Percentiles rank a stretch among this genome's conserved stretches.
phyloP scores from a whole-genome alignment of 2,329 filamentous ascomycete genomes.

The Tolypocladium cylindrosporum region DNA sequence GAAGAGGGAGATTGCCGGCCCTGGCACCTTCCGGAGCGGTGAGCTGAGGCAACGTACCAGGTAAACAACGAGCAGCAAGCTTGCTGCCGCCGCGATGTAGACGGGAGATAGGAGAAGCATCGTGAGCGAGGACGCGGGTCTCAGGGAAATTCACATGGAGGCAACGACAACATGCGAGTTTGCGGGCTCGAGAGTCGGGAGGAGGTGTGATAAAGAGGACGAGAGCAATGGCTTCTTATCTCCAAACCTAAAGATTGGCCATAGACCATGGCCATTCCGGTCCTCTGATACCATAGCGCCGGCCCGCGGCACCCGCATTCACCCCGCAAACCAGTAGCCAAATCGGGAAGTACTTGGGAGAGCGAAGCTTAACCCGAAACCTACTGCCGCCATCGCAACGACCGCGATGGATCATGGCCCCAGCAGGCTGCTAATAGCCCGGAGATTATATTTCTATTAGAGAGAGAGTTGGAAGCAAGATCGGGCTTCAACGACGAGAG shows the following conservation, averaged over 20 bases:
- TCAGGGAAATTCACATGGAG: neutral
- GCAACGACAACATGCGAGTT: neutral
- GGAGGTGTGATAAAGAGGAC: neutral
- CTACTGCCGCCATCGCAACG: no score
- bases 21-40: slow-evolving; percentile 32
- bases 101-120: slow-evolving; percentile 20
- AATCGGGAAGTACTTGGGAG: neutral
- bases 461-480: no score
- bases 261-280: neutral
- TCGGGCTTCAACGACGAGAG: no score
- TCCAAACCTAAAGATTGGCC: neutral
- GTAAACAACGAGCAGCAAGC: slow-evolving; percentile 14
- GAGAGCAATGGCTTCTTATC: neutral
- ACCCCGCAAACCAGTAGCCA: slow-evolving; percentile 1
- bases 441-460: no score
- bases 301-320: neutral
- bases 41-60: slow-evolving; percentile 19
- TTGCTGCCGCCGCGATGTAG: slow-evolving; percentile 11
- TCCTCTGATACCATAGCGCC: neutral
- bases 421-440: no score
- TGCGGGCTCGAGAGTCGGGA: neutral
- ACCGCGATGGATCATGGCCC: no score
- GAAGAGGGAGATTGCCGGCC: slow-evolving; percentile 36
- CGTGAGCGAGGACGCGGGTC: neutral
- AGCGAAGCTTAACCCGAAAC: neutral